phyloP scores from a whole-genome alignment of 257 asterid genomes.

The Solanum habrochaites region DNA sequence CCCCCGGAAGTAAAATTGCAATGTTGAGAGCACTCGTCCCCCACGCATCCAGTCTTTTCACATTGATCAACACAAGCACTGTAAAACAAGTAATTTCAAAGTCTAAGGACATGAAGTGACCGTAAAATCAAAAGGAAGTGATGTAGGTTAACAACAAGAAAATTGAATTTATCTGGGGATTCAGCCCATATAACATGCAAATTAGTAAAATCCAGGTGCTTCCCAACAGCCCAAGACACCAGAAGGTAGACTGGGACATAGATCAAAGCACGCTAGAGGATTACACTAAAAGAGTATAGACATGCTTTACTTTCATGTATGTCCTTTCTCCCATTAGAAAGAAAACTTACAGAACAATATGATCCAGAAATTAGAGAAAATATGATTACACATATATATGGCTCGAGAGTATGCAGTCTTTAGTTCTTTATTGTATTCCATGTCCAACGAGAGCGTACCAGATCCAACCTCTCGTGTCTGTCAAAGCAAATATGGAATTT shows the following conservation, averaged over 20 bases:
- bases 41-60: constrained; percentile 84
- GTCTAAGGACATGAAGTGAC: background rate
- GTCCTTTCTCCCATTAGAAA: background rate
- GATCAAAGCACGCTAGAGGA: background rate
- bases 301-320: background rate
- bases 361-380: background rate
- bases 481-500: background rate
- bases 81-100: constrained; percentile 14
- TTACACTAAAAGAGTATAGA: background rate
- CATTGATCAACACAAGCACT: constrained; percentile 66
- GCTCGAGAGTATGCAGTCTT: background rate
- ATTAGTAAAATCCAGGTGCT: background rate
- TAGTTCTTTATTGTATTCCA: background rate
- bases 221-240: background rate
- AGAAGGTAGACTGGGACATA: background rate
- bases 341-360: background rate
- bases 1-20: constrained; percentile 64
- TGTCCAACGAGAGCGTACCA: background rate
- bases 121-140: background rate
- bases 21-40: constrained; percentile 63
- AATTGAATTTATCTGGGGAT: background rate
- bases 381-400: background rate
- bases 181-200: background rate
- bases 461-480: background rate
- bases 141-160: background rate